These are phyloP conservation scores for Daldinia loculata DNA, from an alignment of 495 filamentous ascomycete species.

Conservation along the genomic window DNA sequence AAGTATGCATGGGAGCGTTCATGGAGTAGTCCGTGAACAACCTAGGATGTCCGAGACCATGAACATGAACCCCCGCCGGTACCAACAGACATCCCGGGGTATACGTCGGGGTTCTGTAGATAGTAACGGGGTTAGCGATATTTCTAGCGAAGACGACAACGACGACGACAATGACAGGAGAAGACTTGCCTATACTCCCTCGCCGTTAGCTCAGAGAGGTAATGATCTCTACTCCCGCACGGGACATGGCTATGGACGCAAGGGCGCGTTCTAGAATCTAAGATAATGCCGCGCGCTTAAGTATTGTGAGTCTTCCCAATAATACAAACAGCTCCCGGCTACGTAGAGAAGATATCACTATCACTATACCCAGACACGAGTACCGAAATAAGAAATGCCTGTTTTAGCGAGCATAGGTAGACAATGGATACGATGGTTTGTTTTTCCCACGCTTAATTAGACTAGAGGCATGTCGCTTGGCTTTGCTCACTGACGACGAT, in stretches of 20 bases:
- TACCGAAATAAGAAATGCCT: background rate
- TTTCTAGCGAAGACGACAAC: conserved; percentile 16
- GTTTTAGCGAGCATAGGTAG: background rate
- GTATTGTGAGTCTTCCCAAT: background rate
- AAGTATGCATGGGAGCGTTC: background rate
- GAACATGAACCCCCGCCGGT: background rate
- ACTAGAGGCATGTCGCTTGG: background rate
- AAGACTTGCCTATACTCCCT: background rate
- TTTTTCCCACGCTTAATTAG: background rate
- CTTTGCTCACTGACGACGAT: background rate
- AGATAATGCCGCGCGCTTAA: background rate
- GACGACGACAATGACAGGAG: background rate
- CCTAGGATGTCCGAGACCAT: background rate
- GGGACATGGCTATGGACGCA: background rate
- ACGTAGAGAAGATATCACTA: background rate
- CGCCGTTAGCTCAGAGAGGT: background rate
- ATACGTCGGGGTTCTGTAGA: background rate
- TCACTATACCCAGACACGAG: background rate
- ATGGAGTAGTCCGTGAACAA: background rate
- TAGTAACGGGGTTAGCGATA: conserved; percentile 26
- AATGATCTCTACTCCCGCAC: conserved; percentile 21
- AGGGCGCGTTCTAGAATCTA: background rate
- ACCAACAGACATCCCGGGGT: background rate
- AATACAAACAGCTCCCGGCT: background rate
- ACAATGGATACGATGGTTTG: background rate